Conservation (phyloP, 768 basidiomycete genomes). For the Pulveroboletus sp. region DNA sequence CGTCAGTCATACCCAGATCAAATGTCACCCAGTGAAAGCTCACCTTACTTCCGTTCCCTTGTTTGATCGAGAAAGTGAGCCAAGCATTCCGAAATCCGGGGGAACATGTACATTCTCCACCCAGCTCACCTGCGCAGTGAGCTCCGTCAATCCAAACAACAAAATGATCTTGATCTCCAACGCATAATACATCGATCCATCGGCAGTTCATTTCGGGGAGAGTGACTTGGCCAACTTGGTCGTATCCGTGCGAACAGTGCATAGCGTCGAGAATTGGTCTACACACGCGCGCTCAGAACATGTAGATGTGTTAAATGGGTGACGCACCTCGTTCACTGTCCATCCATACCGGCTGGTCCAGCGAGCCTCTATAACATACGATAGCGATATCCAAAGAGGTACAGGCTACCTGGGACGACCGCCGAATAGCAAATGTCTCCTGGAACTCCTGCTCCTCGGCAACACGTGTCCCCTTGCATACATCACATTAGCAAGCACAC, state of each 20-base stretch:
- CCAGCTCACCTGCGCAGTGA: no score
- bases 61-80: no score
- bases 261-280: constrained; percentile 36
- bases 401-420: constrained; percentile 22
- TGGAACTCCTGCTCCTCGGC: constrained; percentile 45
- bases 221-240: constrained; percentile 29
- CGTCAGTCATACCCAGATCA: no score
- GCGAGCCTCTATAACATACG: constrained; percentile 31
- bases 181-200: constrained; percentile 25
- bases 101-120: no score
- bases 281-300: neutral
- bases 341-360: constrained; percentile 31
- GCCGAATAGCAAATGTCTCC: constrained; percentile 33
- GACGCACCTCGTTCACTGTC: constrained; percentile 32
- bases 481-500: neutral
- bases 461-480: constrained; percentile 41
- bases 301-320: no score
- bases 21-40: no score
- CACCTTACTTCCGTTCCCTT: no score
- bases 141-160: no score
- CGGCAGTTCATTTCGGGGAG: constrained; percentile 14
- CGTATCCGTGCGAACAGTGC: constrained; percentile 33
- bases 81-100: no score
- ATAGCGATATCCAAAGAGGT: constrained; percentile 23
- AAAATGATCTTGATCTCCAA: constrained; percentile 31